A percentile compares a stretch with the other conserved stretches of the same genome.
These are phyloP conservation scores for Leishmania turanica DNA, from an alignment of 208 protist genomes.

Conservation along the genomic window DNA sequence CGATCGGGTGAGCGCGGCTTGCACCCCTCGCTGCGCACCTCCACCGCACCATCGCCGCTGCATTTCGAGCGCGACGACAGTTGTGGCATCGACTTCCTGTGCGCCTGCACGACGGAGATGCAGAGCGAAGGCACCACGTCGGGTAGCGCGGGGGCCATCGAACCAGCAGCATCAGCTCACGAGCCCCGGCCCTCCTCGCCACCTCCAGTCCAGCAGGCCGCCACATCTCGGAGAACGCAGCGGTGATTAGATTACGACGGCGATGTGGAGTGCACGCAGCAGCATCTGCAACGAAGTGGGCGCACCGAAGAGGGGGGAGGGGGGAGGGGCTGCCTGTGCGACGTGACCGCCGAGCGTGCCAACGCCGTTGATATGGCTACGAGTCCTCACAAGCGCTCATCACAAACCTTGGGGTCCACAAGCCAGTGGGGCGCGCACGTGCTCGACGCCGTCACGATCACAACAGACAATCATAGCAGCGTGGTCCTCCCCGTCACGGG, in stretches of 20 bases:
- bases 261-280: background rate
- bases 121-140: background rate
- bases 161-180: background rate
- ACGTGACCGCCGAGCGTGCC: background rate
- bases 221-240: background rate
- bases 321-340: background rate
- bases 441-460: background rate
- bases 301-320: background rate
- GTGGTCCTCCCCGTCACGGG: background rate
- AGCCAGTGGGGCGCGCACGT: slow-evolving; percentile 2
- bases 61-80: background rate
- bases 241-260: background rate
- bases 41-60: slow-evolving; percentile 7
- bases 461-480: background rate
- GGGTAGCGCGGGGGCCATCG: background rate
- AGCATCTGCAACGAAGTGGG: background rate
- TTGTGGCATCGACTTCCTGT: background rate
- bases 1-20: slow-evolving; percentile 21
- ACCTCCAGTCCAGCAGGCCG: background rate
- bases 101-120: background rate
- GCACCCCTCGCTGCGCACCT: slow-evolving; percentile 21
- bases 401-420: background rate
- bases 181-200: background rate
- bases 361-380: background rate
- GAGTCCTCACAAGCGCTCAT: background rate